A percentile compares a stretch with the other conserved stretches of the same genome.
These are phyloP conservation scores for Ophiostoma perfectum DNA, from an alignment of 2,329 filamentous ascomycete genomes.

Conservation along the genomic window DNA sequence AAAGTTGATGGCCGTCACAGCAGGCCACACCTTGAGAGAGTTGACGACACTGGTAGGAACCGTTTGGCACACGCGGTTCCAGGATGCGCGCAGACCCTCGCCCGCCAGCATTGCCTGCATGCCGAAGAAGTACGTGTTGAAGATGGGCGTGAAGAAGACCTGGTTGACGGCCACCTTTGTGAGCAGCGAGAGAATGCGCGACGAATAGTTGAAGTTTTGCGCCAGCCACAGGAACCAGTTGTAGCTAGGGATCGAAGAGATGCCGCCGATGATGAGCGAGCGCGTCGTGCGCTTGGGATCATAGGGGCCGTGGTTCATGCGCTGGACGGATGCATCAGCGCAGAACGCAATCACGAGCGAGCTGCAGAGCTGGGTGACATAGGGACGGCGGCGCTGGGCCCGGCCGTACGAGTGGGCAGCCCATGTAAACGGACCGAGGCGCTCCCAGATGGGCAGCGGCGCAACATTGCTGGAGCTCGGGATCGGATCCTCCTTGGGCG, in stretches of 20 bases:
- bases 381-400: constrained; percentile 66
- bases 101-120: constrained; percentile 71
- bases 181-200: constrained; percentile 62
- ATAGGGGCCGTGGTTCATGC: constrained; percentile 55
- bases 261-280: constrained; percentile 67
- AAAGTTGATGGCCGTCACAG: constrained; percentile 80
- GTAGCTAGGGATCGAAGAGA: constrained; percentile 71
- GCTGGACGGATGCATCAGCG: constrained; percentile 73
- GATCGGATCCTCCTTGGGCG: constrained; percentile 33
- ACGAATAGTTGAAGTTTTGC: constrained; percentile 76
- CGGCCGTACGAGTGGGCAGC: constrained; percentile 58
- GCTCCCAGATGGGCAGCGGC: constrained; percentile 48
- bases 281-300: constrained; percentile 64
- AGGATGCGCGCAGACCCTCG: constrained; percentile 56
- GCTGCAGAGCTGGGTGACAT: constrained; percentile 71
- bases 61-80: constrained; percentile 66
- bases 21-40: constrained; percentile 82
- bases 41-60: constrained; percentile 73
- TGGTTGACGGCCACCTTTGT: constrained; percentile 81
- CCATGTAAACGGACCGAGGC: constrained; percentile 52
- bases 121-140: constrained; percentile 79
- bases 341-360: constrained; percentile 72
- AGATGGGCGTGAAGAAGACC: constrained; percentile 70
- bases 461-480: constrained; percentile 41
- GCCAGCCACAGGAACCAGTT: constrained; percentile 81